phyloP scores from a whole-genome alignment of 1,284 basidiomycete genomes.

The Peniophora sp. region DNA sequence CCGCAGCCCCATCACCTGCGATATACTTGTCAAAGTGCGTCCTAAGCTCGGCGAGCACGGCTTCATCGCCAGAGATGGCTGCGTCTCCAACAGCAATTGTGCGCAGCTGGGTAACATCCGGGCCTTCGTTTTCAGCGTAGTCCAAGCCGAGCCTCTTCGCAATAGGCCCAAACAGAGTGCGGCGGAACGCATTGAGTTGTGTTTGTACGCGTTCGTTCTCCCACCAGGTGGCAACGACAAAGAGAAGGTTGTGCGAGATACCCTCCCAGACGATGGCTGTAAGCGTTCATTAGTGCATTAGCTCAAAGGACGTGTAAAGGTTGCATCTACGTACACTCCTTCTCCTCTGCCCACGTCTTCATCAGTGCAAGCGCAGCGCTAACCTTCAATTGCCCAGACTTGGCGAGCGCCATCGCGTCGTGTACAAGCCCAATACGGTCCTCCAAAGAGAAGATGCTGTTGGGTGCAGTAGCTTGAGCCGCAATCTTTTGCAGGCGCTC shows the following conservation, averaged over 20 bases:
- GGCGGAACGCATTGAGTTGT: constrained; percentile 55
- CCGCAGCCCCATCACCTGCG: constrained; percentile 69
- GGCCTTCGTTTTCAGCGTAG: constrained; percentile 59
- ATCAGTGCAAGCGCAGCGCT: constrained; percentile 74
- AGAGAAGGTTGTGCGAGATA: constrained; percentile 47
- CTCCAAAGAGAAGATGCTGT: constrained; percentile 68
- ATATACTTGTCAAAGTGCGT: constrained; percentile 70
- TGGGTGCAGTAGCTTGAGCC: constrained; percentile 60
- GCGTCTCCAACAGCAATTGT: constrained; percentile 69
- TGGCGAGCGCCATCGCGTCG: constrained; percentile 75
- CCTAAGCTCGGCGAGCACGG: constrained; percentile 70
- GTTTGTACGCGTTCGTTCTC: constrained; percentile 63
- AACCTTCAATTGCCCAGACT: constrained; percentile 72
- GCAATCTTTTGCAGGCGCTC: constrained; percentile 79
- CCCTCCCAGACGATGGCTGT: constrained; percentile 72
- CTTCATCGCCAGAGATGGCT: constrained; percentile 54
- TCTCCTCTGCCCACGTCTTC: constrained; percentile 61
- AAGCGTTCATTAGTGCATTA: constrained; percentile 2
- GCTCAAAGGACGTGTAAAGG: not conserved
- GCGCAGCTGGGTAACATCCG: constrained; percentile 71
- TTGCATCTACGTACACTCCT: constrained; percentile 53
- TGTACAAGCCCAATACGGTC: constrained; percentile 85
- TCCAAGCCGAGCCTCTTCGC: constrained; percentile 80
- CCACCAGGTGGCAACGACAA: constrained; percentile 77
- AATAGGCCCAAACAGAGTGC: constrained; percentile 66